Percentiles rank a stretch among this genome's conserved stretches.
Conservation (phyloP, 192 early-diverging fungal species). For the Allomyces macrogynus region DNA sequence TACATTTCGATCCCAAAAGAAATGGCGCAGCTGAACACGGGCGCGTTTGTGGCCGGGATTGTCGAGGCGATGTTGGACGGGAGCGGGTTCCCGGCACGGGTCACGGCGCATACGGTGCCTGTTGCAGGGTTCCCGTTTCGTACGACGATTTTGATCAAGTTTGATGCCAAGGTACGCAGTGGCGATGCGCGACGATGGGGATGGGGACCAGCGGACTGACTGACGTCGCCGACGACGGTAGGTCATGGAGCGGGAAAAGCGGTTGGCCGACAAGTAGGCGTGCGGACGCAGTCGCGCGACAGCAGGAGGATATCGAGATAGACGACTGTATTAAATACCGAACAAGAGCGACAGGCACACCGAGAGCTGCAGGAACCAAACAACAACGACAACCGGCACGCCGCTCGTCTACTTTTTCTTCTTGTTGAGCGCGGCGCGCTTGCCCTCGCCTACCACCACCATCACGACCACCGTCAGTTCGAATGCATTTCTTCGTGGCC, state of each 20-base stretch:
- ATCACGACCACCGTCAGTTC: no score
- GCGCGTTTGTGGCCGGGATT: constrained; percentile 87
- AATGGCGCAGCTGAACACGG: constrained; percentile 72
- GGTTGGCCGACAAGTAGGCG: constrained; percentile 23
- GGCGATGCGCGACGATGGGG: neutral
- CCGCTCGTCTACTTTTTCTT: no score
- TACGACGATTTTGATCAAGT: constrained; percentile 91
- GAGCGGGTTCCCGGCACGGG: constrained; percentile 66
- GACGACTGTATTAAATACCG: no score
- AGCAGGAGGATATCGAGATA: no score
- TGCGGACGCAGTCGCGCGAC: no score
- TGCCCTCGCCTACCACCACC: no score
- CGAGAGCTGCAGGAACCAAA: no score
- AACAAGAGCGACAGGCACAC: no score
- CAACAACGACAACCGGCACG: no score
- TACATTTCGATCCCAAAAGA: constrained; percentile 92
- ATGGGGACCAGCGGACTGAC: constrained; percentile 2
- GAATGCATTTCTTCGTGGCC: no score
- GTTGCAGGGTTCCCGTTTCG: constrained; percentile 66
- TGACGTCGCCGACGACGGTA: constrained; percentile 3
- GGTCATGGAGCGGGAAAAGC: constrained; percentile 54
- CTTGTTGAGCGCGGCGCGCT: no score
- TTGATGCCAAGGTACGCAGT: constrained; percentile 29
- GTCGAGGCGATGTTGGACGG: constrained; percentile 86
- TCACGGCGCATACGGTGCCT: constrained; percentile 82